Base-by-base conservation (phyloP, 257 asterid species). In the Perilla frutescens region DNA sequence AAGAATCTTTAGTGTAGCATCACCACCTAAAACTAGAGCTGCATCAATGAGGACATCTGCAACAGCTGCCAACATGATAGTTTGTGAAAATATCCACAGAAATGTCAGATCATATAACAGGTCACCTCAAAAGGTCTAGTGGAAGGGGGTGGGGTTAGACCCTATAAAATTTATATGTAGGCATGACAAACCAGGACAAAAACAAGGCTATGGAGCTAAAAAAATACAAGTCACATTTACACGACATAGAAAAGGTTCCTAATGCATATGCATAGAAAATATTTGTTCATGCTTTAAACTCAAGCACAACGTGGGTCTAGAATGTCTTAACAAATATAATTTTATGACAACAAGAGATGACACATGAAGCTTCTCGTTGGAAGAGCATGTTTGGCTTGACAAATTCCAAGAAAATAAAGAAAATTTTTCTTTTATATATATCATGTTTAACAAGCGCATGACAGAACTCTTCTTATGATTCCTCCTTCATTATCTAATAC, bases 1-100 rank as follows among this genome's bases (percentile, higher is more conserved):
- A 70, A 95, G 95, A 81, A 95, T 87, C 85, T 83, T 87, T 79
- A 92, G 81, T 6, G 98, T 75, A 65, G 87, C 89, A 83, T 95
- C 97, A 34, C 99, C 99, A 53, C 99, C 99, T 84, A 95, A 82
- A 68, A 92, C 96, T 72, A 95, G 80, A 72, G 97, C 96, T 57
- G 97, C 99, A 82, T 91, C 97, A 77, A 95, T 89, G 76, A 95
- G 90, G 82, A 90, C 96, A 83, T 90, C 99, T 34, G 97, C 97
- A 65, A 95, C 96, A 82, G 99, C 99, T 95, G 97, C 83, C 66
- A 86, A 76, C 70, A 81, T 67, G 74, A 79, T 55, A 75, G 65
- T 77, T 74, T 55, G 73, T 77, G 76, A 79, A 86, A 62, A 72
- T 41, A 77, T 15, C 56, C 61, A 74, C 58, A 78, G 47, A 62